These are phyloP conservation scores for Ophiostoma ulmi DNA, from an alignment of 2,329 filamentous ascomycete species.

Conservation along the genomic window DNA sequence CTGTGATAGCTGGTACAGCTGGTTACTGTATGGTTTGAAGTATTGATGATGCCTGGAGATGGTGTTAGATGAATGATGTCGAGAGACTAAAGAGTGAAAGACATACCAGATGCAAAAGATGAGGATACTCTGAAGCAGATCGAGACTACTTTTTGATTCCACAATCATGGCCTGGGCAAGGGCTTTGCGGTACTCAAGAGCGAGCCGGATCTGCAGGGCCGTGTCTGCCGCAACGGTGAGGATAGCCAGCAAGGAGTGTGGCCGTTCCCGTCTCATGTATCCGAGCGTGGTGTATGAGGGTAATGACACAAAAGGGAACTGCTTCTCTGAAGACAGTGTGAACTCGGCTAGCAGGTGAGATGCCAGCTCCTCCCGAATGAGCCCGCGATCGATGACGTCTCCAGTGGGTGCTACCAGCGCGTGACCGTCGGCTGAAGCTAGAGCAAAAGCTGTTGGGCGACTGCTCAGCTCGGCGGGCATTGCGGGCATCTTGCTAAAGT, in stretches of 20 bases:
- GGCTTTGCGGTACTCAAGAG: constrained; percentile 26
- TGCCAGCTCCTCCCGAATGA: constrained; percentile 25
- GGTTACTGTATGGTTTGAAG: constrained; percentile 25
- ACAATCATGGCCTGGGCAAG: constrained; percentile 28
- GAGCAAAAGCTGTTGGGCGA: background rate
- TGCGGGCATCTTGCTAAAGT: background rate
- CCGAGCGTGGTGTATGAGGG: constrained; percentile 21
- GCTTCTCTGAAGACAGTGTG: constrained; percentile 7
- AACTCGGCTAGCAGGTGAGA: constrained; percentile 22
- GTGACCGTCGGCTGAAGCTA: background rate
- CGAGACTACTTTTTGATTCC: constrained; percentile 26
- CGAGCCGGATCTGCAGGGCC: constrained; percentile 25
- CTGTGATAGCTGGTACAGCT: constrained; percentile 29
- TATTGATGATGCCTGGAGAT: constrained; percentile 27
- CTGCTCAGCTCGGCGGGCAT: background rate
- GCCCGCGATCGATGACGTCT: constrained; percentile 25
- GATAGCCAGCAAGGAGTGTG: constrained; percentile 28
- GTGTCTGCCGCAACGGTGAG: constrained; percentile 22
- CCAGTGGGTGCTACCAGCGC: constrained; percentile 2
- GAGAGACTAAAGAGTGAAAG: background rate
- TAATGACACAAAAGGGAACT: constrained; percentile 28
- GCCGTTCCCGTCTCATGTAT: constrained; percentile 27
- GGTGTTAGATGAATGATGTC: background rate
- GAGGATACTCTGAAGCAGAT: constrained; percentile 29
- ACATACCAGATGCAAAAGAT: constrained; percentile 29